Conservation (phyloP, 352 stramenopile species). For the Thalassiosira hispida region DNA sequence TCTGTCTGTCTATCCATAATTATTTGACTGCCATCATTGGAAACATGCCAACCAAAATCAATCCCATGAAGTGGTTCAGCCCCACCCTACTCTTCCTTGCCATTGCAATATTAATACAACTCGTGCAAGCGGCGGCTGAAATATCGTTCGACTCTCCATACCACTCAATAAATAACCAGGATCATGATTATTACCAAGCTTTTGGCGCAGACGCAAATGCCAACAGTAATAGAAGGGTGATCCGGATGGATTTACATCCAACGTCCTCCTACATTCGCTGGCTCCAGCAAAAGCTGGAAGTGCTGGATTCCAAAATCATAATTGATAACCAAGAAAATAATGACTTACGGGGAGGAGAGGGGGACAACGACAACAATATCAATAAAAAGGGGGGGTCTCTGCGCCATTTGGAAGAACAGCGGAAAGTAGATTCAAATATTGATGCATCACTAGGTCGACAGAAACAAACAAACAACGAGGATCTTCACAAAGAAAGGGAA, state of each 20-base stretch:
- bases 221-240: not conserved
- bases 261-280: slow-evolving; percentile 15
- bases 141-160: too few species aligned
- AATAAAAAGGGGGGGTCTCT: not conserved
- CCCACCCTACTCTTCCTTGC: too few species aligned
- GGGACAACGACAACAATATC: slow-evolving; percentile 7
- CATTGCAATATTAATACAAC: too few species aligned
- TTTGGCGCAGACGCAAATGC: not conserved
- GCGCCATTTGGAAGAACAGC: too few species aligned
- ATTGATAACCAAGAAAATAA: not conserved
- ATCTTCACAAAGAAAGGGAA: slow-evolving; percentile 4
- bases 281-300: slow-evolving; percentile 3
- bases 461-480: not conserved
- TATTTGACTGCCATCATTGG: too few species aligned
- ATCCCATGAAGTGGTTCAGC: too few species aligned
- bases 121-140: too few species aligned
- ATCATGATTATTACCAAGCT: not conserved
- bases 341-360: not conserved
- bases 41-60: too few species aligned
- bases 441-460: not conserved
- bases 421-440: too few species aligned
- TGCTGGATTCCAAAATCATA: not conserved
- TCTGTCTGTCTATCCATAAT: too few species aligned
- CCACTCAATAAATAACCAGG: too few species aligned
- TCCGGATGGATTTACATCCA: slow-evolving; percentile 21